Percentiles rank a stretch among this genome's conserved stretches.
phyloP scores from a whole-genome alignment of 768 basidiomycete species.

The Agaricus subrufescens region DNA sequence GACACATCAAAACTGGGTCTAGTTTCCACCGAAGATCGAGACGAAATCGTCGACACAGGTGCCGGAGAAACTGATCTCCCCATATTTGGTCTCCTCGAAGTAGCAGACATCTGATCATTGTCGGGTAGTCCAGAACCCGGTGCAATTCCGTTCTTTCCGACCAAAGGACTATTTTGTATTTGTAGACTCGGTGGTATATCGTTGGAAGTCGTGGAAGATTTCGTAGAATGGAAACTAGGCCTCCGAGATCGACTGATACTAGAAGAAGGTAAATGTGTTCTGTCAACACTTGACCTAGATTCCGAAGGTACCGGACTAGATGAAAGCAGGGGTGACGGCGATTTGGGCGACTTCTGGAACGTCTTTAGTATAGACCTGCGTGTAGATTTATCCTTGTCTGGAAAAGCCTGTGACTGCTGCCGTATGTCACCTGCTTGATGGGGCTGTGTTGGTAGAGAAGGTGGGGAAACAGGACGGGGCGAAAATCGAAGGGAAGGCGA shows the following conservation, averaged over 20 bases:
- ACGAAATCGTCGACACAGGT: constrained; percentile 36
- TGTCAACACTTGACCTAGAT: constrained; percentile 34
- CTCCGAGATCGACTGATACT: neutral
- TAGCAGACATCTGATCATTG: constrained; percentile 22
- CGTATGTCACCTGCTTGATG: constrained; percentile 17
- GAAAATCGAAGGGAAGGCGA: constrained; percentile 27
- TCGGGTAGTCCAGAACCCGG: neutral
- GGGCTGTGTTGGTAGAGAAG: constrained; percentile 12
- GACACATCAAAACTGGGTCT: constrained; percentile 57
- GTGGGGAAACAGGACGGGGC: constrained; percentile 28
- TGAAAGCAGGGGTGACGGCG: constrained; percentile 13
- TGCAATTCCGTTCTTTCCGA: constrained; percentile 14
- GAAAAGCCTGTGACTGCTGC: constrained; percentile 11
- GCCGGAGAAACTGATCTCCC: constrained; percentile 27
- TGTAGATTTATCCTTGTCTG: constrained; percentile 39
- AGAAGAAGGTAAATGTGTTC: constrained; percentile 21
- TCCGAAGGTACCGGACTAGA: constrained; percentile 8
- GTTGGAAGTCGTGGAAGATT: constrained; percentile 24
- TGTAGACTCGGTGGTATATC: constrained; percentile 58
- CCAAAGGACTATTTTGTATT: constrained; percentile 48
- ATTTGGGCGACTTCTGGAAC: constrained; percentile 16
- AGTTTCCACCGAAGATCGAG: constrained; percentile 36
- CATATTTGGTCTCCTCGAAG: constrained; percentile 19
- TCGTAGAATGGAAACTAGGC: constrained; percentile 19
- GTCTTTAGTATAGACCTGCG: constrained; percentile 71